Percentiles rank a stretch among this genome's conserved stretches.
Evolutionary conservation across 306 rosid genomes (phyloP).

Genomic region (Lupinus albus): DNA sequence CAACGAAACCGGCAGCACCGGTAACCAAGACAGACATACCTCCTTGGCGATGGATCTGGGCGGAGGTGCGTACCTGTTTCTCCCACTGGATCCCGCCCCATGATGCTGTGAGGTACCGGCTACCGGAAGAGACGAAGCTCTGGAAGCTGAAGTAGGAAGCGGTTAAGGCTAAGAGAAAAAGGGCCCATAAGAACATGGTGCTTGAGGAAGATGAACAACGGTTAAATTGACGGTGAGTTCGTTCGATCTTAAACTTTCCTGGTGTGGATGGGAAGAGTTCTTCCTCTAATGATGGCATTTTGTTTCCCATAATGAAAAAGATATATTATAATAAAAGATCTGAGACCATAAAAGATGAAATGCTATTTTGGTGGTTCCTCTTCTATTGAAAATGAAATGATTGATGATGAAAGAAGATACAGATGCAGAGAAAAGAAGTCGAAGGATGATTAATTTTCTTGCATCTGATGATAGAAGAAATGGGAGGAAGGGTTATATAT

Average conservation of each 20-base stretch:
- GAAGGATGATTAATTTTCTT: constrained; percentile 22
- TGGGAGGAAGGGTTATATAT: constrained; percentile 46
- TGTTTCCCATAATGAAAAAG: not conserved
- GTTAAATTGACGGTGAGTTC: constrained; percentile 68
- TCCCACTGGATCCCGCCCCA: constrained; percentile 98
- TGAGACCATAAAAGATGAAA: too few relatives aligned
- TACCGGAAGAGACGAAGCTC: constrained; percentile 68
- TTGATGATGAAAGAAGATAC: not conserved
- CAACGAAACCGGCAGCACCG: constrained; percentile 81
- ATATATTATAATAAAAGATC: too few relatives aligned
- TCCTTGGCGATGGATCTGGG: constrained; percentile 66
- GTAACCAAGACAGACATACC: constrained; percentile 81
- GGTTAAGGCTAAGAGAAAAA: constrained; percentile 73
- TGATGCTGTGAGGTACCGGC: constrained; percentile 67
- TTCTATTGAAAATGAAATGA: not conserved
- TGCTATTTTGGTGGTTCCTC: not conserved
- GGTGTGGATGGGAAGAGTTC: constrained; percentile 83
- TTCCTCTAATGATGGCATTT: constrained; percentile 67
- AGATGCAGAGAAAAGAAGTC: constrained; percentile 49
- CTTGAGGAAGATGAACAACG: constrained; percentile 85
- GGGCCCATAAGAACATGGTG: constrained; percentile 89
- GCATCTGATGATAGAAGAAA: constrained; percentile 45
- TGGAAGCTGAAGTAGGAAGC: constrained; percentile 81
- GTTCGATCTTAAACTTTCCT: constrained; percentile 83
- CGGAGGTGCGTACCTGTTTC: constrained; percentile 77